Percentiles rank a stretch among this genome's conserved stretches.
phyloP scores from a whole-genome alignment of 2,329 filamentous ascomycete genomes.

The Aspergillus sp. region DNA sequence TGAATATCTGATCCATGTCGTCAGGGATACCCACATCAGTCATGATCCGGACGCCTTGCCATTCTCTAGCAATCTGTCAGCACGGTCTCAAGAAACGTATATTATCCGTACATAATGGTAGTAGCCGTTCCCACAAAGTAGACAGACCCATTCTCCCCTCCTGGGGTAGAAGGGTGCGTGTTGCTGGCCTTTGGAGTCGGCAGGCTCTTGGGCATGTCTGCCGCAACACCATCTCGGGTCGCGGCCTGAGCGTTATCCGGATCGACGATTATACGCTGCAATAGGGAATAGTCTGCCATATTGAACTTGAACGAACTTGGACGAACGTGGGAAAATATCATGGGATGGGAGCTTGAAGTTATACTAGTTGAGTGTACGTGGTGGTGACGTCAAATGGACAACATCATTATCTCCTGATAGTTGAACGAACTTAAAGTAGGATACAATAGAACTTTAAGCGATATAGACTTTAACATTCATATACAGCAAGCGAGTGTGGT shows the following conservation, averaged over 20 bases:
- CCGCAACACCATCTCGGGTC: conserved; percentile 36
- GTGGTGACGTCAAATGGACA: background rate
- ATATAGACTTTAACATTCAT: background rate
- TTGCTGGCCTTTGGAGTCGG: conserved; percentile 48
- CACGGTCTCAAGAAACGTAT: background rate
- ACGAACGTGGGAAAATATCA: too few species aligned
- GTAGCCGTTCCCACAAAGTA: conserved; percentile 44
- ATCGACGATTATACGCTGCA: conserved; percentile 28
- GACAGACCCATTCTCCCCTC: conserved; percentile 36
- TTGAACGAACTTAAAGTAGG: too few species aligned
- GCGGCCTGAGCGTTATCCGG: conserved; percentile 37
- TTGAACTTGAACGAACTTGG: too few species aligned
- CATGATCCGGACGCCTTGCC: conserved; percentile 41
- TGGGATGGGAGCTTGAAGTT: background rate
- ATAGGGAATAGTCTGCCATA: background rate
- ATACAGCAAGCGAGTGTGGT: background rate
- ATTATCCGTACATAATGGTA: conserved; percentile 29
- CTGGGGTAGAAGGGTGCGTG: conserved; percentile 38
- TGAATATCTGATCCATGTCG: background rate
- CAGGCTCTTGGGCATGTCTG: conserved; percentile 31
- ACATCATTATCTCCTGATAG: background rate
- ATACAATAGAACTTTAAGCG: background rate
- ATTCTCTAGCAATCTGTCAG: conserved; percentile 31
- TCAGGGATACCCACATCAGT: conserved; percentile 31
- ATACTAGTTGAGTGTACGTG: background rate